These are phyloP conservation scores for Hericium alpestre DNA, from an alignment of 768 basidiomycete species.

Conservation along the genomic window DNA sequence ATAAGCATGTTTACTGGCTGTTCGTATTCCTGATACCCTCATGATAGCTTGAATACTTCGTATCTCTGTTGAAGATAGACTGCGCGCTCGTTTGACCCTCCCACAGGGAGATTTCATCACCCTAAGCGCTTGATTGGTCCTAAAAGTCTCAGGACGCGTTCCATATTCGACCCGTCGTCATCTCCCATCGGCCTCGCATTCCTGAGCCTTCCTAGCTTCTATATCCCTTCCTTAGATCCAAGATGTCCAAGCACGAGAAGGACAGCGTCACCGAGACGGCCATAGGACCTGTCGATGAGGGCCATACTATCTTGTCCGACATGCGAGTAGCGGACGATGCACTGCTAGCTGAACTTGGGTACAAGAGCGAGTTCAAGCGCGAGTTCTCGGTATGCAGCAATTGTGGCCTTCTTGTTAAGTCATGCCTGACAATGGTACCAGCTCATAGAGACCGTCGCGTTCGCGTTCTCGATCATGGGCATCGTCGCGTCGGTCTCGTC, in stretches of 20 bases:
- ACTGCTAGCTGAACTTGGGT: slow-evolving; percentile 55
- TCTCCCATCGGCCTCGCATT: background rate
- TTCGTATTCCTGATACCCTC: too few species aligned
- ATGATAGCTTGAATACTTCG: too few species aligned
- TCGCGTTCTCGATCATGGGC: slow-evolving; percentile 65
- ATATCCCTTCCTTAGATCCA: background rate
- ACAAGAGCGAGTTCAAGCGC: slow-evolving; percentile 62
- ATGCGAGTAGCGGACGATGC: slow-evolving; percentile 34
- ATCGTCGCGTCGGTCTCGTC: slow-evolving; percentile 61
- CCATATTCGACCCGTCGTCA: too few species aligned
- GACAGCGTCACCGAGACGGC: background rate
- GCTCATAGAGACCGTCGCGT: slow-evolving; percentile 54
- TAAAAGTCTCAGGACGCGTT: too few species aligned
- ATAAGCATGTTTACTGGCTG: too few species aligned
- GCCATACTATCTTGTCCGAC: background rate
- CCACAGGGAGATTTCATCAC: too few species aligned
- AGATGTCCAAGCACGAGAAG: slow-evolving; percentile 5
- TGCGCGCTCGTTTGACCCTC: too few species aligned
- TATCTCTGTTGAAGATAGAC: too few species aligned
- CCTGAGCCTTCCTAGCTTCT: background rate
- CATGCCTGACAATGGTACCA: slow-evolving; percentile 14
- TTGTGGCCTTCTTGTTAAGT: background rate
- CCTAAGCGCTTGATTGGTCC: too few species aligned
- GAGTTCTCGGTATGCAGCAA: slow-evolving; percentile 50
- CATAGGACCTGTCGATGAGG: background rate